A percentile compares a stretch with the other conserved stretches of the same genome.
Conservation (phyloP, 495 filamentous ascomycete species). For the Tuber microsphaerosporum region DNA sequence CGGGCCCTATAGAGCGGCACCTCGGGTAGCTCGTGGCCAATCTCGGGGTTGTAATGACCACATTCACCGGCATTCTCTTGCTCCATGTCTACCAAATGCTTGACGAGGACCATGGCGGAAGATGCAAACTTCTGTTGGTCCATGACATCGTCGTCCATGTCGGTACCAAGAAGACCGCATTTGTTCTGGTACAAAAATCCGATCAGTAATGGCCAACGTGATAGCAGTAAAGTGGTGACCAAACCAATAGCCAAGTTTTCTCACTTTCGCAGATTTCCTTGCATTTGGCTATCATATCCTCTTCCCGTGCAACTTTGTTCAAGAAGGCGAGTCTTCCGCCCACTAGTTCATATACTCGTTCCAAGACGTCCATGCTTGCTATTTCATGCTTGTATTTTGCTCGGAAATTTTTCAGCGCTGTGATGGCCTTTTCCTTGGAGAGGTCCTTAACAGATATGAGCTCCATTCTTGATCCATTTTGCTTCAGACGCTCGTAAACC, state of each 20-base stretch:
- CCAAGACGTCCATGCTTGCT: conserved; percentile 50
- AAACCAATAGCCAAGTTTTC: conserved; percentile 74
- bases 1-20: conserved; percentile 78
- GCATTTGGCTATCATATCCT: conserved; percentile 70
- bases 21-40: conserved; percentile 71
- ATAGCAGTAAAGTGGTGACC: neutral
- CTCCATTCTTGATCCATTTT: conserved; percentile 85
- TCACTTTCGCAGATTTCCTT: conserved; percentile 70
- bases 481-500: conserved; percentile 86
- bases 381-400: conserved; percentile 59
- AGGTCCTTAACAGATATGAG: conserved; percentile 76
- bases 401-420: conserved; percentile 68
- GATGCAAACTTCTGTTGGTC: conserved; percentile 95
- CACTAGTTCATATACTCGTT: conserved; percentile 70
- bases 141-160: conserved; percentile 99
- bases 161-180: conserved; percentile 82
- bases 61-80: conserved; percentile 52
- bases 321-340: conserved; percentile 82
- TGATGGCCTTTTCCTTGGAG: conserved; percentile 65
- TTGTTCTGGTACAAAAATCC: conserved; percentile 52
- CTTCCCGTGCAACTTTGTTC: conserved; percentile 73
- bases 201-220: neutral
- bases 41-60: conserved; percentile 53
- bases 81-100: conserved; percentile 75
- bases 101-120: conserved; percentile 87